These are phyloP conservation scores for Endoconidiophora laricicola DNA, from an alignment of 2,329 filamentous ascomycete genomes.

Conservation along the genomic window DNA sequence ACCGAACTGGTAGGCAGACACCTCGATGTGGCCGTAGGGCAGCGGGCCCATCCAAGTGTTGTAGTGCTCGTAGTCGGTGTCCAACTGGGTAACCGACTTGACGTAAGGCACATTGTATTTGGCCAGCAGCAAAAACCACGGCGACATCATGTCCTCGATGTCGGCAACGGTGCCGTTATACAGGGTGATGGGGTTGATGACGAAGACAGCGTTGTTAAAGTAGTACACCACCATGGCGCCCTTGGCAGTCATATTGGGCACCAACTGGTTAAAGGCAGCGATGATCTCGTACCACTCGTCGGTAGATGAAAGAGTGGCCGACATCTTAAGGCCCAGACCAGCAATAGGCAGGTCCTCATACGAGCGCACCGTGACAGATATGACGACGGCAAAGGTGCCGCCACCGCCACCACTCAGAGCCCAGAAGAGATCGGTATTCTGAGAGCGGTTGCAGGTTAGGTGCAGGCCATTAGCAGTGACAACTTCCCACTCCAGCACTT, in stretches of 20 bases:
- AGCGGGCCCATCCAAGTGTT: conserved; percentile 18
- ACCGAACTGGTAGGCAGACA: conserved; percentile 18
- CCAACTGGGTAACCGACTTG: conserved; percentile 25
- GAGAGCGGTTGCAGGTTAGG: conserved; percentile 28
- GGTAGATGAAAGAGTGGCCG: conserved; percentile 16
- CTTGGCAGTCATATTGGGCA: conserved; percentile 31
- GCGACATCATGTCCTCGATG: conserved; percentile 28
- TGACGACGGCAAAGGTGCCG: conserved; percentile 40
- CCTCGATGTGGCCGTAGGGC: conserved; percentile 20
- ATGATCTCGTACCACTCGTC: conserved; percentile 34
- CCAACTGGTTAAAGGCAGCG: conserved; percentile 23
- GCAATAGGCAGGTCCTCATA: conserved; percentile 27
- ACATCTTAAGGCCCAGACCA: conserved; percentile 29
- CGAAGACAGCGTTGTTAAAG: conserved; percentile 30
- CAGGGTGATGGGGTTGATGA: conserved; percentile 29
- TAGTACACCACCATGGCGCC: conserved; percentile 34
- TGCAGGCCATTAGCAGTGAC: conserved; percentile 33
- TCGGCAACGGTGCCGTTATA: conserved; percentile 28
- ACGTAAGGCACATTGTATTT: conserved; percentile 19
- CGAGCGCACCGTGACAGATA: conserved; percentile 36
- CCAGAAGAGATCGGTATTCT: conserved; percentile 46
- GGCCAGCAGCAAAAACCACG: conserved; percentile 27
- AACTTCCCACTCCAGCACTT: conserved; percentile 38
- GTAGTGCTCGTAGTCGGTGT: conserved; percentile 32
- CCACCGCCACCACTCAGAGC: conserved; percentile 43